phyloP scores from a whole-genome alignment of 139 green algal species.

The Zygnema circumcarinatum region DNA sequence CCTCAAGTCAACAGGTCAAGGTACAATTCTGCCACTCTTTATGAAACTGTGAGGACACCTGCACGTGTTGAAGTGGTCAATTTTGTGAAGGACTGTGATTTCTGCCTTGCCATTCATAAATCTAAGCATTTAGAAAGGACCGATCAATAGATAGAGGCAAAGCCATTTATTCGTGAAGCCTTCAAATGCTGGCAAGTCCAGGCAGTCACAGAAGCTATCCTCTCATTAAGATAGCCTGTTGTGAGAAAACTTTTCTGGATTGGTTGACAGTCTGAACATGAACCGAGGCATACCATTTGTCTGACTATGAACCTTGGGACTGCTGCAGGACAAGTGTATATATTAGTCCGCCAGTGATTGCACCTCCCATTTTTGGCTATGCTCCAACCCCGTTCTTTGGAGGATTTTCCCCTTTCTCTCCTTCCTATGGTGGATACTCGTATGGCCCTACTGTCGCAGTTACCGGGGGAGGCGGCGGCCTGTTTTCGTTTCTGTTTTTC shows the following conservation, averaged over 20 bases:
- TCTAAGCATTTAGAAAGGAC: not conserved
- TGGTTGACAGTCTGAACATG: no score
- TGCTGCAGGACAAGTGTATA: not conserved
- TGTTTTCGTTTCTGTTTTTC: constrained; percentile 29
- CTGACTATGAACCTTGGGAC: no score
- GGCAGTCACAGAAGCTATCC: not conserved
- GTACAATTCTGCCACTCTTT: not conserved
- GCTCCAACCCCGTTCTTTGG: not conserved
- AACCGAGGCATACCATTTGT: no score
- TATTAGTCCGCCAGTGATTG: not conserved
- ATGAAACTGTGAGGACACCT: not conserved
- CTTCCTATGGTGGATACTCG: not conserved
- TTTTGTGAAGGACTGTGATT: not conserved
- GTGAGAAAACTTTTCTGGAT: no score
- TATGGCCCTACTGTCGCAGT: constrained; percentile 9
- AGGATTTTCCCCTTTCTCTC: not conserved
- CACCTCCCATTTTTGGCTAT: constrained; percentile 12
- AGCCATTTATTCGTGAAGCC: not conserved
- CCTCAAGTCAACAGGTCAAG: constrained; percentile 13
- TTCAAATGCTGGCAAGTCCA: not conserved
- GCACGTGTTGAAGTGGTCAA: not conserved
- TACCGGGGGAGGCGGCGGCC: not conserved
- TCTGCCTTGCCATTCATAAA: not conserved
- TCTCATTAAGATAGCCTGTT: no score
- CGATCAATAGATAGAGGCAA: not conserved